A percentile compares a stretch with the other conserved stretches of the same genome.
phyloP scores from a whole-genome alignment of 2,329 filamentous ascomycete genomes.

The Pseudogymnoascus sp. region DNA sequence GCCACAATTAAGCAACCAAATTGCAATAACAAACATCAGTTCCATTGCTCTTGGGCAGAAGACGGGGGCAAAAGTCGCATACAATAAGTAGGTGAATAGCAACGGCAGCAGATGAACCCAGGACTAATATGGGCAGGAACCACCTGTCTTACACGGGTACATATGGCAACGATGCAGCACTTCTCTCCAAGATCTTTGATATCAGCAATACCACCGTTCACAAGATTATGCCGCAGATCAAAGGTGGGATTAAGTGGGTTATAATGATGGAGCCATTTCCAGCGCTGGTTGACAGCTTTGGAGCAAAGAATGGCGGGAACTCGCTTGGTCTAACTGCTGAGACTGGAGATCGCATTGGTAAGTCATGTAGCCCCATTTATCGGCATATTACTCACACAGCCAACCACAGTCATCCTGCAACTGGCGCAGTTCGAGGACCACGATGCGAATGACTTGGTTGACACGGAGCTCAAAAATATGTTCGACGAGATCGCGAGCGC shows the following conservation, averaged over 20 bases:
- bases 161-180: neutral
- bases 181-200: slow-evolving; percentile 10
- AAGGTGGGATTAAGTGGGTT: neutral
- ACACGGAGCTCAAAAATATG: neutral
- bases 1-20: neutral
- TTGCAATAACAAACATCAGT: neutral
- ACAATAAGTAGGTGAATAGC: neutral
- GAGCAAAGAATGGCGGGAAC: slow-evolving; percentile 6
- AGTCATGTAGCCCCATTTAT: neutral
- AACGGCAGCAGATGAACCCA: neutral
- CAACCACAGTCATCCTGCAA: neutral
- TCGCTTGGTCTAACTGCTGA: neutral
- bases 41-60: neutral
- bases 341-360: slow-evolving; percentile 5
- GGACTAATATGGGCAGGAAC: neutral
- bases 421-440: neutral
- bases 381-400: neutral
- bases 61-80: neutral
- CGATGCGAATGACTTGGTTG: neutral
- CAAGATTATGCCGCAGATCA: slow-evolving; percentile 1
- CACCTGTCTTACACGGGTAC: slow-evolving; percentile 7
- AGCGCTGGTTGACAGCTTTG: neutral
- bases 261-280: neutral
- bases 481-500: neutral
- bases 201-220: slow-evolving; percentile 8